Conservation (phyloP, 2,329 filamentous ascomycete species). For the Cyclaneusma minus region DNA sequence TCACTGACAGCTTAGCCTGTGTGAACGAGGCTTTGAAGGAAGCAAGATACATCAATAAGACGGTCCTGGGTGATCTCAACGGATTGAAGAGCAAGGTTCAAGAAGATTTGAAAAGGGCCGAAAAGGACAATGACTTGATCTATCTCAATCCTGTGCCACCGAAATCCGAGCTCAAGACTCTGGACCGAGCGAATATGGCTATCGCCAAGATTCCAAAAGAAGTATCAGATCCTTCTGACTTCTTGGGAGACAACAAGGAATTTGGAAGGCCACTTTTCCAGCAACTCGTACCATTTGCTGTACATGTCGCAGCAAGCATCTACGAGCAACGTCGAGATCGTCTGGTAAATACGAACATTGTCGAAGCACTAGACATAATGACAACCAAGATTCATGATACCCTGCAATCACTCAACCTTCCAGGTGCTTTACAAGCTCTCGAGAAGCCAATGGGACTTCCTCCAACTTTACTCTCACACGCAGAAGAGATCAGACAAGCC, state of each 20-base stretch:
- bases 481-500: conserved; percentile 84
- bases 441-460: conserved; percentile 90
- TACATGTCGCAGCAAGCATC: conserved; percentile 87
- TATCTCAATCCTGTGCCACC: conserved; percentile 76
- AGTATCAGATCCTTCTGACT: conserved; percentile 63
- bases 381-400: conserved; percentile 68
- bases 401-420: conserved; percentile 70
- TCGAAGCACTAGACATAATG: conserved; percentile 68
- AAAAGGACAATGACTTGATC: conserved; percentile 93
- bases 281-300: conserved; percentile 86
- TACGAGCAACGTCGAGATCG: conserved; percentile 85
- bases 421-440: conserved; percentile 81
- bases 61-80: conserved; percentile 68
- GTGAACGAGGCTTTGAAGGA: conserved; percentile 80
- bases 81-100: conserved; percentile 68
- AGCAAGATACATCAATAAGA: conserved; percentile 64
- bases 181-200: conserved; percentile 86
- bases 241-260: conserved; percentile 64
- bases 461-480: conserved; percentile 71
- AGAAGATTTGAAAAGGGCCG: conserved; percentile 80
- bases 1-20: conserved; percentile 69
- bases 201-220: conserved; percentile 64
- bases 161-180: conserved; percentile 71
- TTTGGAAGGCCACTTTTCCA: conserved; percentile 78
- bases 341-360: conserved; percentile 77